phyloP scores from a whole-genome alignment of 208 protist species.

The Wallacemonas rigidus region DNA sequence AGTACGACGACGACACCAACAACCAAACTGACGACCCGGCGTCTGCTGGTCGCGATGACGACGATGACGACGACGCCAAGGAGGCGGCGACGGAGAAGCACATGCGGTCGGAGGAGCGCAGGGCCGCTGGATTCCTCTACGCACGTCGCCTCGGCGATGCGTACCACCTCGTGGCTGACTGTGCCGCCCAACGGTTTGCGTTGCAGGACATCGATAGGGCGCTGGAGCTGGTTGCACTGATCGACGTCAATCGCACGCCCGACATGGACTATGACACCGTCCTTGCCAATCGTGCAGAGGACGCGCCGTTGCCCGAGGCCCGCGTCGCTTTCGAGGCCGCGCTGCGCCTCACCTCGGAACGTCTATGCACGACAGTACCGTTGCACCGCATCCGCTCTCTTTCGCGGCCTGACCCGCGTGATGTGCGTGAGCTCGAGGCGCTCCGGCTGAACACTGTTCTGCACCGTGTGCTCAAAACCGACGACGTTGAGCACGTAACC shows the following conservation, averaged over 20 bases:
- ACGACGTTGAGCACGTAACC: constrained; percentile 50
- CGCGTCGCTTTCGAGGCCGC: constrained; percentile 39
- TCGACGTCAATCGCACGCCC: constrained; percentile 60
- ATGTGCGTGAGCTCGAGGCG: constrained; percentile 66
- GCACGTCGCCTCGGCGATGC: constrained; percentile 56
- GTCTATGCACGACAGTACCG: constrained; percentile 52
- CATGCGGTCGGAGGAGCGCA: constrained; percentile 2
- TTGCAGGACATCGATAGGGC: constrained; percentile 55
- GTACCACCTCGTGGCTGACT: constrained; percentile 56
- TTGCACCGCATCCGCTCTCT: constrained; percentile 49
- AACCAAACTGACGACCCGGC: constrained; percentile 1
- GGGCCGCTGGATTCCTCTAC: constrained; percentile 66
- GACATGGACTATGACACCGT: constrained; percentile 49
- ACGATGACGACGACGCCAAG: constrained; percentile 17
- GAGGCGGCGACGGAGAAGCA: constrained; percentile 42
- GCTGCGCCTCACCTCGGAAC: constrained; percentile 44
- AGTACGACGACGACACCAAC: constrained; percentile 8
- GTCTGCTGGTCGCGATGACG: background rate
- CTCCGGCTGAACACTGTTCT: constrained; percentile 76
- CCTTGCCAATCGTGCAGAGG: constrained; percentile 12
- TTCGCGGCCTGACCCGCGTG: constrained; percentile 41
- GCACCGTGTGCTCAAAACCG: constrained; percentile 52
- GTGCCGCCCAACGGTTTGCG: constrained; percentile 61
- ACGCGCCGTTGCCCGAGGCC: constrained; percentile 16
- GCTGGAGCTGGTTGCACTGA: constrained; percentile 59